Evolutionary conservation across 2,329 filamentous ascomycete genomes (phyloP).

Genomic region (Pseudocercospora cruenta): DNA sequence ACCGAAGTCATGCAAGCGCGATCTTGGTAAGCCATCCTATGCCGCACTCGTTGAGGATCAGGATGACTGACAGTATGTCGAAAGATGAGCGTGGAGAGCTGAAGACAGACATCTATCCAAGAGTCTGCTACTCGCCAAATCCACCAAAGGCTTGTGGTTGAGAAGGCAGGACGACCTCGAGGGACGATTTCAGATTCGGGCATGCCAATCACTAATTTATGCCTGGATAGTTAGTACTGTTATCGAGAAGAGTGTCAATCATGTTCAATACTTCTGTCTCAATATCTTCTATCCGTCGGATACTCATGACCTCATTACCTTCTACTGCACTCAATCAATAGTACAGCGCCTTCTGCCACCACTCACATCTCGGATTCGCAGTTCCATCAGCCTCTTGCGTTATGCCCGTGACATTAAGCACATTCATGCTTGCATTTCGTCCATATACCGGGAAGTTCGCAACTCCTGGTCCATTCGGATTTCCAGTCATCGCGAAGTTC

Average conservation of each 20-base stretch:
- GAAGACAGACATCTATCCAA: not conserved
- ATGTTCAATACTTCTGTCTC: no score
- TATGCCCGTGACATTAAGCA: conserved; percentile 38
- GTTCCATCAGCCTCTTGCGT: conserved; percentile 48
- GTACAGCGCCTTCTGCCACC: conserved; percentile 51
- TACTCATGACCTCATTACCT: no score
- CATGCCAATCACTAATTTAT: no score
- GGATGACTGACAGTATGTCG: no score
- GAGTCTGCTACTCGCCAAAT: not conserved
- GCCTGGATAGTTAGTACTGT: no score
- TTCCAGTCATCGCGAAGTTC: conserved; percentile 46
- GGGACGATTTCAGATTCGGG: no score
- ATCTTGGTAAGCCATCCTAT: not conserved
- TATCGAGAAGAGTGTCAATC: no score
- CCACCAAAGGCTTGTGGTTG: not conserved
- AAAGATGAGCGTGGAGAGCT: no score
- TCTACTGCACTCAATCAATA: not conserved
- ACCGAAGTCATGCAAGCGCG: not conserved
- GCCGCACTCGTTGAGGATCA: not conserved
- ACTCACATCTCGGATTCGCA: conserved; percentile 54
- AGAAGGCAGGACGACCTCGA: not conserved
- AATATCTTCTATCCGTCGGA: no score
- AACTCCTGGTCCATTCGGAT: conserved; percentile 44
- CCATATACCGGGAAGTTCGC: conserved; percentile 55
- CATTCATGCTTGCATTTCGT: conserved; percentile 47